Percentiles rank a stretch among this genome's conserved stretches.
Conservation (phyloP, 2,329 filamentous ascomycete genomes). For the Trichoderma citrinoviride region DNA sequence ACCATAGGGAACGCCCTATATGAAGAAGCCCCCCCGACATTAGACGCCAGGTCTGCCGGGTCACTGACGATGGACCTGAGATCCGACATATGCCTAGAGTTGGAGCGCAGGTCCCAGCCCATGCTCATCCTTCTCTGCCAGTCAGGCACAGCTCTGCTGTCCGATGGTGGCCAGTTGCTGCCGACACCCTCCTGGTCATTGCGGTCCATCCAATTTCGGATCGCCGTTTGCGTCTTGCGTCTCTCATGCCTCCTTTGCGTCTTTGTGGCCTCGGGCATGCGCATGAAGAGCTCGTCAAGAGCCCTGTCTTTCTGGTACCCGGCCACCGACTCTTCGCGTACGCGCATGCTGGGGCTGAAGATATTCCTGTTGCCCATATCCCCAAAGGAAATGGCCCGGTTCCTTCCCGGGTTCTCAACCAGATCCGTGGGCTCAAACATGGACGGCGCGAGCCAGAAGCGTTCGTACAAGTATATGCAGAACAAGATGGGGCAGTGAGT, state of each 20-base stretch:
- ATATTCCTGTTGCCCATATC: conserved; percentile 58
- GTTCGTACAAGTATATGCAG: conserved; percentile 84
- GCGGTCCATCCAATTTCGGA: conserved; percentile 87
- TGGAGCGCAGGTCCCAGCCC: conserved; percentile 47
- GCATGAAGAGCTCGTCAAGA: conserved; percentile 85
- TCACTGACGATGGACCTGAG: conserved; percentile 61
- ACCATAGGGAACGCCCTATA: conserved; percentile 28
- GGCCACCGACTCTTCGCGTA: conserved; percentile 81
- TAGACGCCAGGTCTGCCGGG: conserved; percentile 61
- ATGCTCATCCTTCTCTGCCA: conserved; percentile 55
- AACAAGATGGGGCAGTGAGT: conserved; percentile 89
- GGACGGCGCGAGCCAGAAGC: conserved; percentile 68
- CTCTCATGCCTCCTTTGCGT: conserved; percentile 62
- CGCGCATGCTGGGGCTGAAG: conserved; percentile 69
- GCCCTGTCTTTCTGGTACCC: conserved; percentile 88
- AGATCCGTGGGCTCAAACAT: conserved; percentile 83
- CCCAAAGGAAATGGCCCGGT: conserved; percentile 55
- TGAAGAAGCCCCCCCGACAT: conserved; percentile 43
- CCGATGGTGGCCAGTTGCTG: conserved; percentile 50
- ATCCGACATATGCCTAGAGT: conserved; percentile 53
- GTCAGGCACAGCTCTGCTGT: conserved; percentile 44
- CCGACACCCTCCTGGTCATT: conserved; percentile 52
- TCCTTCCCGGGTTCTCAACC: conserved; percentile 65
- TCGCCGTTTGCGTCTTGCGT: conserved; percentile 74
- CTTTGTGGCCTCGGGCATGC: conserved; percentile 63